Conservation (phyloP, 2,329 filamentous ascomycete species). For the Xylaria sp. region DNA sequence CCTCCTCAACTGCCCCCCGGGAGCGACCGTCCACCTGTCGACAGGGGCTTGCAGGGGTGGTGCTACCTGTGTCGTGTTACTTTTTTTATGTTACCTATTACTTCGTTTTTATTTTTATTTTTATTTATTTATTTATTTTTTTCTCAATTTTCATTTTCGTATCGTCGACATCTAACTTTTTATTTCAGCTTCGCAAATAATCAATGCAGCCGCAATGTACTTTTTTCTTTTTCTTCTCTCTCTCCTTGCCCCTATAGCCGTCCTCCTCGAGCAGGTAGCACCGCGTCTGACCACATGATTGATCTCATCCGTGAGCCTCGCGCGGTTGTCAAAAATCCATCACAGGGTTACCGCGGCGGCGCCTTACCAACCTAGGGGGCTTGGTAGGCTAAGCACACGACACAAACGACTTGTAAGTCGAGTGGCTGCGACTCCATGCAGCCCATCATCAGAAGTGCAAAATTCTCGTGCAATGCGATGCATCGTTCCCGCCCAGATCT, state of each 20-base stretch:
- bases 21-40: slow-evolving; percentile 14
- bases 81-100: slow-evolving; percentile 3
- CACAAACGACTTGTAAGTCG: background rate
- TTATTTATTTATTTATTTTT: background rate
- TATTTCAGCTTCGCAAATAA: no score
- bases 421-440: slow-evolving; percentile 22
- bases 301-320: background rate
- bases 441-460: slow-evolving; percentile 10
- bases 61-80: slow-evolving; percentile 6
- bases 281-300: background rate
- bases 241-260: no score
- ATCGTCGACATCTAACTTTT: no score
- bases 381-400: no score
- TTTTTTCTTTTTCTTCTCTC: no score
- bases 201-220: no score
- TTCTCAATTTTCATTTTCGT: no score
- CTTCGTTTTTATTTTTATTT: background rate
- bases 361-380: background rate
- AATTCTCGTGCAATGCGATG: slow-evolving; percentile 19
- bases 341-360: background rate
- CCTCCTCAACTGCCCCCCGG: slow-evolving; percentile 25
- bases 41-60: background rate
- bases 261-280: background rate
- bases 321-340: background rate
- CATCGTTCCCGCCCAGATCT: slow-evolving; percentile 22